Base-by-base conservation (phyloP, 2,329 filamentous ascomycete genomes). In the Trichoderma cornu-damae region DNA sequence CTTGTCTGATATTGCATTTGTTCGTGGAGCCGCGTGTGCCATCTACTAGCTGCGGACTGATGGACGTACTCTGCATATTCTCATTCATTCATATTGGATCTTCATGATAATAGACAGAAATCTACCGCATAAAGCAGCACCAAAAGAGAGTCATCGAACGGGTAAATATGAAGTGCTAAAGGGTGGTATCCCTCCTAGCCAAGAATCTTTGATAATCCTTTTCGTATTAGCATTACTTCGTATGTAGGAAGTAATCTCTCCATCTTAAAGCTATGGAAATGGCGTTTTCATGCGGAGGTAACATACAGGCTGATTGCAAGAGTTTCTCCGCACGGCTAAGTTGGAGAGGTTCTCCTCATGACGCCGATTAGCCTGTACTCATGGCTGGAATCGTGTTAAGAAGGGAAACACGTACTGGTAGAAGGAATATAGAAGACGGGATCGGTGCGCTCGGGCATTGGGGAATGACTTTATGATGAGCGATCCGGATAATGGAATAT, bases 291-390 rank as follows among this genome's bases (percentile, higher is more conserved):
- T 24, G 47, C 30, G 28, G 53, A 55, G 30, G 12, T n/a, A 20
- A n/a, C 0, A 47, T 55, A n/a, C 38, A 55, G 51, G 30, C 51
- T 55, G 42, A 55, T 44, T 35, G 30, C 2, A n/a, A 18, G n/a
- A n/a, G 8, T 22, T 46, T 44, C 51, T 47, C 51, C 51, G 35
- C 51, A 55, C 51, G 51, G 51, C 51, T 55, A 55, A 55, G 51
- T 35, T 20, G 49, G 46, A 4, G 46, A 47, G 28, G 30, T 38
- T 55, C 51, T 55, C 51, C 40, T 55, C 51, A 37, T 38, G 20
- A 43, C n/a, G 48, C 40, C 42, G n/a, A 55, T n/a, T n/a, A n/a
- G n/a, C n/a, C n/a, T n/a, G n/a, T 35, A n/a, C n/a, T 52, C 38
- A n/a, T n/a, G n/a, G n/a, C n/a, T n/a, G n/a, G n/a, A n/a, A n/a